Evolutionary conservation across 148 eudicot species (phyloP).

Genomic region (Polygonum aviculare): DNA sequence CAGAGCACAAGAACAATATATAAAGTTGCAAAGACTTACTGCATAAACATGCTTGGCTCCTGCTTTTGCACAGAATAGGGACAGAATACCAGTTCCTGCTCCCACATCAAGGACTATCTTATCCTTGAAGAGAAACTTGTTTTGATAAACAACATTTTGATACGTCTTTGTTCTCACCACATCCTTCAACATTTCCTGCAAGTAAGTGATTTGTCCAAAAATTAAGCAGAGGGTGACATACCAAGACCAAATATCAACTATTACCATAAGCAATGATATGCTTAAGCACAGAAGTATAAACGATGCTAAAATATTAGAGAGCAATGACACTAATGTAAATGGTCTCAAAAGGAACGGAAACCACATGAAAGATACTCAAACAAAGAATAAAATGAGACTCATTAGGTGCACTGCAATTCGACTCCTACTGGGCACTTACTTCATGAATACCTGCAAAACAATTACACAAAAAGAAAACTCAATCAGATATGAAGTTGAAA

Average conservation of each 20-base stretch:
- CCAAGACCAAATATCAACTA: neutral
- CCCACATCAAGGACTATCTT: slow-evolving; percentile 97
- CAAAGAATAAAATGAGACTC: neutral
- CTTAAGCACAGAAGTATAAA: neutral
- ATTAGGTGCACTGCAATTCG: neutral
- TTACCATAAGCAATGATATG: neutral
- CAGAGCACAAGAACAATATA: neutral
- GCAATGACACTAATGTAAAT: neutral
- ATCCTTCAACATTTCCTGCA: slow-evolving; percentile 98
- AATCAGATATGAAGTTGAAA: neutral
- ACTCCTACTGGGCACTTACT: slow-evolving; percentile 43
- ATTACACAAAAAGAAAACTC: neutral
- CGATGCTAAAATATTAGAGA: neutral
- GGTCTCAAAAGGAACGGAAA: neutral
- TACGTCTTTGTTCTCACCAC: slow-evolving; percentile 90
- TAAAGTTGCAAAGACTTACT: slow-evolving; percentile 31
- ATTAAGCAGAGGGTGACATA: neutral
- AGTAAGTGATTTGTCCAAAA: neutral
- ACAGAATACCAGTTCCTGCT: slow-evolving; percentile 96
- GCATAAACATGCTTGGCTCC: slow-evolving; percentile 99
- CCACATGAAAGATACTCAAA: neutral
- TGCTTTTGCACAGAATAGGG: slow-evolving; percentile 97
- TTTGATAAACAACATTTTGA: slow-evolving; percentile 82
- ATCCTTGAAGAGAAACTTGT: slow-evolving; percentile 73
- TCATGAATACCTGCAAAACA: slow-evolving; percentile 85